Evolutionary conservation across 2,329 filamentous ascomycete genomes (phyloP), one percentile per base, ranked within the genome.

Genomic region (Fusarium cicatricum): DNA sequence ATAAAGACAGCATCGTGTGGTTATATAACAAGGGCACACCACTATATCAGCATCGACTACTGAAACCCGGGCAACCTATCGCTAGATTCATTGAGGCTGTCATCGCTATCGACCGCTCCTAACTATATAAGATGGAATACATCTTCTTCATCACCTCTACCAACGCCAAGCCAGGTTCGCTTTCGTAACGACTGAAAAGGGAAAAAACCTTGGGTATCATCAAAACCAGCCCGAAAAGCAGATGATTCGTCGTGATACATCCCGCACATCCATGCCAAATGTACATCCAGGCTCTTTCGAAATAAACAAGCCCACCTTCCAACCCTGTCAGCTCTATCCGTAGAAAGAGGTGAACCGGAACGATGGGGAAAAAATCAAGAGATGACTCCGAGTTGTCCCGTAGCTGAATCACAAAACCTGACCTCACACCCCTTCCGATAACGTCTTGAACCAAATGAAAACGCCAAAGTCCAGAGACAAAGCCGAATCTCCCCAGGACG

Each of bases 201-300:
- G 67, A 63, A 66, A 56, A 66, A 60, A 57, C 63, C 55, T 61
- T 56, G 70, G 71, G 71, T 73, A 73, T 73, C 71, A 64, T 71
- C 63, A 69, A 71, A 70, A 64, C 65, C 66, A 68, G 63, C 61
- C 67, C 62, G 62, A 62, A 47, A 69, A 64, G 59, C 69, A 66
- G 51, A 66, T 68, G 55, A 58, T 58, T 61, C 50, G 58, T 61
- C 60, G 55, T 64, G 60, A 68, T 62, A 66, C 67, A 65, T 68
- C 54, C 60, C 58, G 52, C 53, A 70, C 57, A 67, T 68, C 60
- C 57, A 67, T 68, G 58, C 55, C 50, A 55, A 29, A 64, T 51
- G 49, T 56, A 64, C 56, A 66, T 65, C 45, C 55, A 50, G 46
- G 26, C 48, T 41, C 33, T 39, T 31, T 42, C 47, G 41, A 54